Conservation (phyloP, 2,329 filamentous ascomycete genomes). For the Colletotrichum agaves region DNA sequence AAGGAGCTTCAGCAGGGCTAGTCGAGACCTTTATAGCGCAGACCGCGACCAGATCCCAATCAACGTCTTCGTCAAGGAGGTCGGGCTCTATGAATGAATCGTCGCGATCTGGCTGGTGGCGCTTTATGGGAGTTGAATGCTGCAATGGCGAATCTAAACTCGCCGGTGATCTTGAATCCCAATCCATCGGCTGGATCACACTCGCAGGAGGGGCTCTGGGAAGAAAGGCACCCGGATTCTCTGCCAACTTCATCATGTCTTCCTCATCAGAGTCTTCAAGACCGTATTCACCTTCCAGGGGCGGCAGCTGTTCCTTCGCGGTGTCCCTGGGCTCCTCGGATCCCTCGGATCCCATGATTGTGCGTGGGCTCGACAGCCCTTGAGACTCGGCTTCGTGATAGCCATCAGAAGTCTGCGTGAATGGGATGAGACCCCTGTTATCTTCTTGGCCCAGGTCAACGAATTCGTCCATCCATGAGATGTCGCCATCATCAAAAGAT, state of each 20-base stretch:
- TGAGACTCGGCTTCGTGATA: not conserved
- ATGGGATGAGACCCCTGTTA: not conserved
- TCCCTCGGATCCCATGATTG: not conserved
- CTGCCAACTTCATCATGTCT: conserved; percentile 4
- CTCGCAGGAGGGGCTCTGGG: not conserved
- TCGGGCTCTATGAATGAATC: conserved; percentile 32
- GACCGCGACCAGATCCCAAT: conserved; percentile 51
- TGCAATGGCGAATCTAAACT: not conserved
- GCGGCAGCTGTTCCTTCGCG: not conserved
- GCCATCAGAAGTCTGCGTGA: too few species aligned
- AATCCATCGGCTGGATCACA: not conserved
- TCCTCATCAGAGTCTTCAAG: conserved; percentile 13
- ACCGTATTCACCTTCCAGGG: not conserved
- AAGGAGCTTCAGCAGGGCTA: not conserved
- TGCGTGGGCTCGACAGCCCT: not conserved
- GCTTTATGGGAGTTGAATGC: not conserved
- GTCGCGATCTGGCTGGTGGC: not conserved
- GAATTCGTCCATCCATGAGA: conserved; percentile 21
- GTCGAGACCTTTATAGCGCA: not conserved
- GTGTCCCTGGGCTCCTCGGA: not conserved
- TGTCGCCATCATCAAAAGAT: not conserved
- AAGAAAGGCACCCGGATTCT: not conserved
- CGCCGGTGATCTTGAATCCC: not conserved
- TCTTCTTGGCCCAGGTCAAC: conserved; percentile 1
- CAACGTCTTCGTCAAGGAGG: conserved; percentile 51